Percentiles rank a stretch among this genome's conserved stretches.
phyloP scores from a whole-genome alignment of 2,329 filamentous ascomycete genomes.

The Botrytis fragariae region DNA sequence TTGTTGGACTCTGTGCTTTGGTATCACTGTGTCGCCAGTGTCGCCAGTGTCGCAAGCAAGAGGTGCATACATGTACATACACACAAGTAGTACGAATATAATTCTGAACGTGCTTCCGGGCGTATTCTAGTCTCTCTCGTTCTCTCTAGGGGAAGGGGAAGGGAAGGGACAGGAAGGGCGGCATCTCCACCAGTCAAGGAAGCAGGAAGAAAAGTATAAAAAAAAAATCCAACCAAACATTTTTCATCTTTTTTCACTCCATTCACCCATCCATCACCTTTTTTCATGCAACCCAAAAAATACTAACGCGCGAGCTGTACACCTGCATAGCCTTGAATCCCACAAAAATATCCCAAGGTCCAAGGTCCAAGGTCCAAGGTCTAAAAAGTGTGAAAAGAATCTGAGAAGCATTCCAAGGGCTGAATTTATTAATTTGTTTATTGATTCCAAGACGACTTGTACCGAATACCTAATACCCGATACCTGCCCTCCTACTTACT shows the following conservation, averaged over 20 bases:
- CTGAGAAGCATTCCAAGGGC: neutral
- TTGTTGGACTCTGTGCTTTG: neutral
- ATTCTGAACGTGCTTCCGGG: neutral
- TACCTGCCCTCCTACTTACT: neutral
- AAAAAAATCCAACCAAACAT: neutral
- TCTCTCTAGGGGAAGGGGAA: neutral
- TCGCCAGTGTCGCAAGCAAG: neutral
- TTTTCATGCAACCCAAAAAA: constrained; percentile 1
- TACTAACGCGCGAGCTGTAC: neutral
- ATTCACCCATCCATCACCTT: neutral
- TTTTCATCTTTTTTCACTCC: neutral
- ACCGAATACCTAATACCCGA: neutral
- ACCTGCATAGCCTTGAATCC: constrained; percentile 3
- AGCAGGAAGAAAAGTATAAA: neutral
- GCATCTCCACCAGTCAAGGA: constrained; percentile 1
- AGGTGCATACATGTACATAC: neutral
- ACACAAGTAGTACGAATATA: neutral
- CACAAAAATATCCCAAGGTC: neutral
- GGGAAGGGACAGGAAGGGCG: neutral
- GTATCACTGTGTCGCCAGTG: neutral
- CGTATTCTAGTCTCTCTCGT: neutral
- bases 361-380: neutral
- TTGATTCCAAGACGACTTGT: neutral
- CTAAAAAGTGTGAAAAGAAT: neutral
- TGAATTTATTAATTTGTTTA: neutral